Conservation (phyloP, 306 rosid genomes). For the Lathyrus tuberosus region DNA sequence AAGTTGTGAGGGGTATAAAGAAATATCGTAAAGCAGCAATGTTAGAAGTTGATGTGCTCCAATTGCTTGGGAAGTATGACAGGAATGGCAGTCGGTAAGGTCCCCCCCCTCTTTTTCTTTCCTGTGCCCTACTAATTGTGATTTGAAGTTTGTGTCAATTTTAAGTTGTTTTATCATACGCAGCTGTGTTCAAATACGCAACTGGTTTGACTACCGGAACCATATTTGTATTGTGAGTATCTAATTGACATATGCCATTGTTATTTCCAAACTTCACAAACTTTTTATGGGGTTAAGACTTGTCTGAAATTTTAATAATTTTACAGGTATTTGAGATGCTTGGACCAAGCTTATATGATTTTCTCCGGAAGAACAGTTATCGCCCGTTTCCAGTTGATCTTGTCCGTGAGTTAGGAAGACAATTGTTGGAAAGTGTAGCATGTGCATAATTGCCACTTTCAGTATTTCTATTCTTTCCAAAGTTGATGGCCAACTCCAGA, state of each 20-base stretch:
- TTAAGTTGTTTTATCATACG: neutral
- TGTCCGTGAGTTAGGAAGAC: slow-evolving; percentile 32
- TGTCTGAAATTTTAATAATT: slow-evolving; percentile 8
- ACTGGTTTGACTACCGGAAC: no score
- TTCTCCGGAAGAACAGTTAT: slow-evolving; percentile 28
- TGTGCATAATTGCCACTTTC: slow-evolving; percentile 2
- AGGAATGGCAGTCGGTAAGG: slow-evolving; percentile 25
- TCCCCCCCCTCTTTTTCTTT: neutral
- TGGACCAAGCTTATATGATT: slow-evolving; percentile 32
- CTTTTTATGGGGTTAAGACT: neutral
- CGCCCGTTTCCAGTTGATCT: slow-evolving; percentile 28
- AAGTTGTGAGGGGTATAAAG: slow-evolving; percentile 24
- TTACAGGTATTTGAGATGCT: slow-evolving; percentile 32
- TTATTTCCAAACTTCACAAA: slow-evolving; percentile 2
- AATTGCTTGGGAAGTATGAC: slow-evolving; percentile 23
- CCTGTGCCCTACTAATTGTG: neutral
- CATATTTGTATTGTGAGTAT: no score
- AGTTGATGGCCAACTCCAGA: slow-evolving; percentile 1
- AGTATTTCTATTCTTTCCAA: neutral
- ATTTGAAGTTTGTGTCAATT: slow-evolving; percentile 1
- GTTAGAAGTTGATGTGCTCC: slow-evolving; percentile 31
- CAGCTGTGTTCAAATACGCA: slow-evolving; percentile 34
- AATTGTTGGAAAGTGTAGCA: slow-evolving; percentile 23
- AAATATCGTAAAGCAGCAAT: slow-evolving; percentile 24
- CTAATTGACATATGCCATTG: neutral